Base-by-base conservation (phyloP, 2,329 filamentous ascomycete genomes). In the Colletotrichum higginsianum region DNA sequence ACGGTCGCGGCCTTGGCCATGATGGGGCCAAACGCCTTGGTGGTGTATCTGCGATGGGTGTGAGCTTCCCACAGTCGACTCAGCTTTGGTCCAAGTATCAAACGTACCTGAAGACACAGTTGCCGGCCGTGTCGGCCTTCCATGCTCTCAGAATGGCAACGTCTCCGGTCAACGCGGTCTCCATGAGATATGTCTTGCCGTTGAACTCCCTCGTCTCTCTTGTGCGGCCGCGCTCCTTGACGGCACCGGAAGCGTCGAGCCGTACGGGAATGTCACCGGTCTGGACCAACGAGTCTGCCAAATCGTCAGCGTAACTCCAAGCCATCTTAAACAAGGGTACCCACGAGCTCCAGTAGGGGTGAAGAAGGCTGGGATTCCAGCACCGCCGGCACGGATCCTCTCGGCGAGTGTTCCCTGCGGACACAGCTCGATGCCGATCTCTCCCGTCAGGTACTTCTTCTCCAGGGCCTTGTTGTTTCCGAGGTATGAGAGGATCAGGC, bases 1-100 rank as follows among this genome's bases (percentile, higher is more conserved):
- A 93, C 78, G 58, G 88, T 89, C 0, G 93, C 94, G 0, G 94
- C 94, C 82, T 96, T 95, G 71, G 93, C 94, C 92, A 95, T 94
- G 73, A 94, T 87, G 7, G 90, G 88, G 1, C 90, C 92, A 74
- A 94, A 95, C 0, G 92, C 90, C 79, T 93, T 93, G 42, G 92
- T 94, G 0, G 93, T 92, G 80, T 93, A 91, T 74, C 87, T 88
- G 71, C 77, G 21, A 5, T 1, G 16, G 4, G 18, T 16, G 26
- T 67, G 16, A 61, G 63, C 52, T 0, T 40, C 13, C 50, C 12
- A 15, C 1, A 13, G 55, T 15, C 18, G 8, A 6, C 21, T 30
- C 3, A 8, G 52, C 21, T 18, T 16, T 3, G 23, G 8, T 8
- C 7, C 18, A 13, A 26, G 21, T 4, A 21, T 13, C 12, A 21